phyloP scores from a whole-genome alignment of 805 yeast species.

The Candida montana region DNA sequence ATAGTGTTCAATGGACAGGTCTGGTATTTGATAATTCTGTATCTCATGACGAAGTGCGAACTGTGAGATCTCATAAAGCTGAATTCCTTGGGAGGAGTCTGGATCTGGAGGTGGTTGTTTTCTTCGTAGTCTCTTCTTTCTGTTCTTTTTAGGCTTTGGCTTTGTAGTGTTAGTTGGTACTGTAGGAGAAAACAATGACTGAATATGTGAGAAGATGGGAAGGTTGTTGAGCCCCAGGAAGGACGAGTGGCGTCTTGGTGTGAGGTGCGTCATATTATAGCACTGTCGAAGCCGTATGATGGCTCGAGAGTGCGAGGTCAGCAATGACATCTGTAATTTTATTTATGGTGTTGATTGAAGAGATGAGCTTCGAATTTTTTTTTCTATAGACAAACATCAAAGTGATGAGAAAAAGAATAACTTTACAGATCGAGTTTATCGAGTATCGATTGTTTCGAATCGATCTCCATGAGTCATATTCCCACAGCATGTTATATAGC shows the following conservation, averaged over 20 bases:
- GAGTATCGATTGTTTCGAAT: too few relatives aligned
- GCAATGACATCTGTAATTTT: too few relatives aligned
- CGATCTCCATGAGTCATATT: too few relatives aligned
- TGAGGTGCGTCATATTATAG: not conserved
- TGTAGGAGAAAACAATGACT: not conserved
- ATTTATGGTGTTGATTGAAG: too few relatives aligned
- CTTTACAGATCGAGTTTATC: too few relatives aligned
- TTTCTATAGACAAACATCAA: too few relatives aligned
- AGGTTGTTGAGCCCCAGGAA: constrained; percentile 16
- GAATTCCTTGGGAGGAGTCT: constrained; percentile 9
- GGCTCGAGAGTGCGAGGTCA: constrained; percentile 24
- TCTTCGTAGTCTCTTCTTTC: constrained; percentile 1
- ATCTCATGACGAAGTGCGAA: not conserved
- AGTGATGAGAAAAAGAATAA: too few relatives aligned
- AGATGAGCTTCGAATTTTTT: too few relatives aligned
- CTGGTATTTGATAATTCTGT: constrained; percentile 2
- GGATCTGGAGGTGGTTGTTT: constrained; percentile 4
- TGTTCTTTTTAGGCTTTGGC: constrained; percentile 1
- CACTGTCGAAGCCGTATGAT: not conserved
- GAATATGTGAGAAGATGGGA: constrained; percentile 16
- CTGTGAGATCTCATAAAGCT: constrained; percentile 3
- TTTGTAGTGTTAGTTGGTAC: not conserved
- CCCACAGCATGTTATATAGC: too few relatives aligned
- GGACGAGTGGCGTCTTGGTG: not conserved
- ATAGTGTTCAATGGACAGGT: constrained; percentile 5